phyloP scores from a whole-genome alignment of 768 basidiomycete genomes.

The Paxillus involutus region DNA sequence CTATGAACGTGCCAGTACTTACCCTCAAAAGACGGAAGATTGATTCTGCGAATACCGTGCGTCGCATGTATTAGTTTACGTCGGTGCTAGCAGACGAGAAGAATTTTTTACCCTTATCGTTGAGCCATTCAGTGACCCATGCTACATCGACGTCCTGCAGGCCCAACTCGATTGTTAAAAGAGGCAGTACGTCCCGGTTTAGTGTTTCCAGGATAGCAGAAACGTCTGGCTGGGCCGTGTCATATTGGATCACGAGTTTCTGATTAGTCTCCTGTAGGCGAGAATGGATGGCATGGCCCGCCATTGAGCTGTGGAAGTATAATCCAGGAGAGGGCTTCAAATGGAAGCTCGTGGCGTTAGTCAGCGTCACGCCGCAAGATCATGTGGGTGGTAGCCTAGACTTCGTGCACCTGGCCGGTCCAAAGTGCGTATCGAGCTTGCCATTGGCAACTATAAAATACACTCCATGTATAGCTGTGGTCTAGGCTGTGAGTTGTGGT shows the following conservation, averaged over 20 bases:
- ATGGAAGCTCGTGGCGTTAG: neutral
- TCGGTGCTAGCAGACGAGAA: no score
- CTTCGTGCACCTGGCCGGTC: no score
- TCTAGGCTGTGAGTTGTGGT: no score
- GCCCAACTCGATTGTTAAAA: constrained; percentile 55
- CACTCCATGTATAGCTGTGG: no score
- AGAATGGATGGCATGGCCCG: constrained; percentile 27
- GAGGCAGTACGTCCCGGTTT: constrained; percentile 58
- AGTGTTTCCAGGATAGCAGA: constrained; percentile 50
- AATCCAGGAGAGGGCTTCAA: no score
- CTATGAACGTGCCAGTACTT: constrained; percentile 29
- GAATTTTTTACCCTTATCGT: constrained; percentile 57
- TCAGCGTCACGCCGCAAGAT: neutral
- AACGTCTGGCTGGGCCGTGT: constrained; percentile 46
- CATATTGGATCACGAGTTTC: constrained; percentile 49
- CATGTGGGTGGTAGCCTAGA: no score
- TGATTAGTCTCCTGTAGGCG: constrained; percentile 48
- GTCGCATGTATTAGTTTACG: neutral
- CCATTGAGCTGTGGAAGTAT: neutral
- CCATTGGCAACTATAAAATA: no score
- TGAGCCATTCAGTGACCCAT: constrained; percentile 62
- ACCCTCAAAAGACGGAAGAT: constrained; percentile 66
- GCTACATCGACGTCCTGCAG: constrained; percentile 45
- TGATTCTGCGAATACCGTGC: constrained; percentile 35
- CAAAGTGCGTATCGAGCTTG: no score